Evolutionary conservation across 495 filamentous ascomycete species (phyloP).

Genomic region (Podospora tetraspora): DNA sequence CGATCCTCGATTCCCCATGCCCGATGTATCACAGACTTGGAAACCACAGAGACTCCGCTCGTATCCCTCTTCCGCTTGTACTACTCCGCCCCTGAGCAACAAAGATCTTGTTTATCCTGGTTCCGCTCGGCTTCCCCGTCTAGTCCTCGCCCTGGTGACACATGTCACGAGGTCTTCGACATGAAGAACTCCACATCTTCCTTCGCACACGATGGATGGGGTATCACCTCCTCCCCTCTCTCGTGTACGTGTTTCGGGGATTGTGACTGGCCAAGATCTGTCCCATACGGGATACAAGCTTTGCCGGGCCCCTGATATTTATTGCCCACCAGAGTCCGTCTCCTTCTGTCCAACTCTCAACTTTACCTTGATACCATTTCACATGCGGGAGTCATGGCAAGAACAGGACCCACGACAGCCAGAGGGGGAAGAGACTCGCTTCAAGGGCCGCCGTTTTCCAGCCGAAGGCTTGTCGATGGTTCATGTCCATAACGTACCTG

Average conservation of each 20-base stretch:
- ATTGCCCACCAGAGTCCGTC: neutral
- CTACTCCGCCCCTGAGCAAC: neutral
- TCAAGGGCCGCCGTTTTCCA: no score
- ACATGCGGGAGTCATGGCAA: neutral
- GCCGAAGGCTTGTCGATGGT: neutral
- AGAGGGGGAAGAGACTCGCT: no score
- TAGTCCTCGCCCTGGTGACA: neutral
- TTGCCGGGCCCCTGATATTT: neutral
- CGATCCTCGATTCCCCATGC: neutral
- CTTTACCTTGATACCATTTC: neutral
- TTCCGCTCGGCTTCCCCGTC: neutral
- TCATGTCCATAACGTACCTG: neutral
- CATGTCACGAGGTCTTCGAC: neutral
- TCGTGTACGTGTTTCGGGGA: neutral
- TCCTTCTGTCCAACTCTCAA: neutral
- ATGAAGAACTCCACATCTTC: neutral
- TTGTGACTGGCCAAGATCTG: neutral
- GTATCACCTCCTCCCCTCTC: neutral
- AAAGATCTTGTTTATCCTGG: neutral
- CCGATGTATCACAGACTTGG: neutral
- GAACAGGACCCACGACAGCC: neutral
- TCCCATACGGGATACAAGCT: neutral
- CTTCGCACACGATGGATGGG: neutral
- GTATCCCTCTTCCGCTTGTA: neutral
- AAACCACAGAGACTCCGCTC: neutral